Evolutionary conservation across 2,329 filamentous ascomycete species (phyloP).

Genomic region (Clonostachys sp.): DNA sequence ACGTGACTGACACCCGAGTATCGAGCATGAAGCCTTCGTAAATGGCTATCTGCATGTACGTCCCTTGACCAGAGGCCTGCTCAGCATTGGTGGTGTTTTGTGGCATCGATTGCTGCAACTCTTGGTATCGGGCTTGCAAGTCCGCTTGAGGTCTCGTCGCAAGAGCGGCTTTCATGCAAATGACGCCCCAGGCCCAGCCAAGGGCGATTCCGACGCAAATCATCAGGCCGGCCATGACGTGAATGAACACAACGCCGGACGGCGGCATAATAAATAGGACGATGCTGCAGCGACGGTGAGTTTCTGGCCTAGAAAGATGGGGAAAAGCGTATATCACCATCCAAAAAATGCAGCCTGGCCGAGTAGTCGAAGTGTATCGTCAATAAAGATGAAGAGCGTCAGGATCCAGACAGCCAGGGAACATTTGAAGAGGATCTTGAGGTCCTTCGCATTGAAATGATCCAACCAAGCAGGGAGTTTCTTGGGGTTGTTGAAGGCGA

Average conservation of each 20-base stretch:
- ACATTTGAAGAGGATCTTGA: slow-evolving; percentile 41
- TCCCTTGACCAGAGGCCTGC: slow-evolving; percentile 18
- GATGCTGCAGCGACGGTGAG: slow-evolving; percentile 8
- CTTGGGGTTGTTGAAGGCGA: too few relatives aligned
- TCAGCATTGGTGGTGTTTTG: slow-evolving; percentile 3
- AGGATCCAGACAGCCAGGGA: slow-evolving; percentile 38
- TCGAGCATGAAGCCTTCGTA: slow-evolving; percentile 42
- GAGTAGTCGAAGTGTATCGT: slow-evolving; percentile 30
- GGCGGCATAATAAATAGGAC: slow-evolving; percentile 40
- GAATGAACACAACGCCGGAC: slow-evolving; percentile 36
- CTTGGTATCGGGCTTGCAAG: slow-evolving; percentile 22
- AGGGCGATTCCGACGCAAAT: slow-evolving; percentile 39
- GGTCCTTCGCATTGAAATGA: slow-evolving; percentile 40
- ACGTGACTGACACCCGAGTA: slow-evolving; percentile 32
- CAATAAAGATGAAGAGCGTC: slow-evolving; percentile 39
- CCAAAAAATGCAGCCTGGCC: slow-evolving; percentile 40
- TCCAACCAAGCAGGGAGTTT: slow-evolving; percentile 23
- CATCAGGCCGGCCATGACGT: slow-evolving; percentile 32
- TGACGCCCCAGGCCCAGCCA: slow-evolving; percentile 43
- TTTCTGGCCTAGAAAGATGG: too few relatives aligned
- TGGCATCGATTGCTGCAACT: slow-evolving; percentile 17
- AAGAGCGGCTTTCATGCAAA: slow-evolving; percentile 41
- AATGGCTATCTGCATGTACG: slow-evolving; percentile 19
- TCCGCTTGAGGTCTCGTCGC: slow-evolving; percentile 31
- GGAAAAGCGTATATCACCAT: too few relatives aligned